Conservation (phyloP, 2,329 filamentous ascomycete species). For the Xylaria polymorpha region DNA sequence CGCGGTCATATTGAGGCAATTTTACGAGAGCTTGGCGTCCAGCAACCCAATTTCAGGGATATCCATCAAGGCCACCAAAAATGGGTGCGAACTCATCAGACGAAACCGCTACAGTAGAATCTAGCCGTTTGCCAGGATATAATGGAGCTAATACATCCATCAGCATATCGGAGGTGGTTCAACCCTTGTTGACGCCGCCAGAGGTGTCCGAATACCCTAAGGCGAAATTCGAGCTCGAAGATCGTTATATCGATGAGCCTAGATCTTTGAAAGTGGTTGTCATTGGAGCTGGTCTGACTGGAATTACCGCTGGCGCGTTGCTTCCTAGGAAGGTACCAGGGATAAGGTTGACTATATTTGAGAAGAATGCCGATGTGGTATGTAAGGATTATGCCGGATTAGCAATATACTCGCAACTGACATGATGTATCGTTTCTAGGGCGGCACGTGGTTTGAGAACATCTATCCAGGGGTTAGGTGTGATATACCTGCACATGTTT, state of each 20-base stretch:
- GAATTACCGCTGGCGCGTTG: constrained; percentile 72
- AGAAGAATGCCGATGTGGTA: constrained; percentile 76
- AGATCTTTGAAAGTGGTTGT: constrained; percentile 66
- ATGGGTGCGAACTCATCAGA: constrained; percentile 22
- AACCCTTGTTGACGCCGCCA: constrained; percentile 16
- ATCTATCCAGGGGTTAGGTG: constrained; percentile 74
- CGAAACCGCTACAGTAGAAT: constrained; percentile 10
- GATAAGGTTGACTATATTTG: constrained; percentile 72
- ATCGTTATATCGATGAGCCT: constrained; percentile 59
- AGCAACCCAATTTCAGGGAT: constrained; percentile 19
- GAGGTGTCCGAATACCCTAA: constrained; percentile 15
- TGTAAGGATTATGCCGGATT: constrained; percentile 46
- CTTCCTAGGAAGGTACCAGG: constrained; percentile 76
- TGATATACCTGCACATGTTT: constrained; percentile 76
- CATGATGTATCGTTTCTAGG: constrained; percentile 47
- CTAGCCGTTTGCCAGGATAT: constrained; percentile 18
- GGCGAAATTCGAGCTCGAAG: constrained; percentile 30
- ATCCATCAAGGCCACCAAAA: constrained; percentile 22
- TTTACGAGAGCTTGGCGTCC: constrained; percentile 12
- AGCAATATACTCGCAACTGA: constrained; percentile 20
- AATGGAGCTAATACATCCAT: constrained; percentile 20
- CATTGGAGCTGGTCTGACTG: constrained; percentile 72
- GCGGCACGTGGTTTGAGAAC: constrained; percentile 67
- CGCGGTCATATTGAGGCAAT: constrained; percentile 13
- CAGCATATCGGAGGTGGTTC: constrained; percentile 17